These are phyloP conservation scores for Pichia sp. DNA, from an alignment of 1,139 yeast genomes.

Conservation along the genomic window DNA sequence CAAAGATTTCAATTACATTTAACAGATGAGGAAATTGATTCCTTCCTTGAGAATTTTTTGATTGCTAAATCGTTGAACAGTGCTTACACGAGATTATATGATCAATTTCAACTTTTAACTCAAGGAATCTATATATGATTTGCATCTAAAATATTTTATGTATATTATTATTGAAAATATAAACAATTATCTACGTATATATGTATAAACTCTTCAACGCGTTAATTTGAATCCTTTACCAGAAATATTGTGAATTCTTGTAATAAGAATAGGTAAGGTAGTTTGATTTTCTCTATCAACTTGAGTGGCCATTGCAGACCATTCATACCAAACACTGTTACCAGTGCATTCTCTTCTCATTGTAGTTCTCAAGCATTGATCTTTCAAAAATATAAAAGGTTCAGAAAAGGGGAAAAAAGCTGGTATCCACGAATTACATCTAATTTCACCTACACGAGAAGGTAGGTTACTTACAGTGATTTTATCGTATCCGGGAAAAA, in stretches of 20 bases:
- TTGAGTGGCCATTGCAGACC: constrained; percentile 36
- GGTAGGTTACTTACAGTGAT: constrained; percentile 44
- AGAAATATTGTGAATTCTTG: constrained; percentile 37
- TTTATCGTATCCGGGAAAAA: constrained; percentile 41
- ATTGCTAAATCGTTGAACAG: constrained; percentile 83
- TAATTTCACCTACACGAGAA: constrained; percentile 10
- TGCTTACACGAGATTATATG: constrained; percentile 83
- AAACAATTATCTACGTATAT: background rate
- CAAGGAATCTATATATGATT: constrained; percentile 75
- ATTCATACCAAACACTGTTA: constrained; percentile 61
- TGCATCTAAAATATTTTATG: background rate
- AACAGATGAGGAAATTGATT: constrained; percentile 64
- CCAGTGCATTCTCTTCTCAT: constrained; percentile 34
- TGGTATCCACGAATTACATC: constrained; percentile 61
- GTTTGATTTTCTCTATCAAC: constrained; percentile 19
- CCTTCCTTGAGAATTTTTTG: constrained; percentile 65
- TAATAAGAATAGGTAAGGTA: constrained; percentile 37
- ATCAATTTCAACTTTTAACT: constrained; percentile 86
- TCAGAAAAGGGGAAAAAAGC: constrained; percentile 59
- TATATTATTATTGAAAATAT: background rate
- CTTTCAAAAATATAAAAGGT: constrained; percentile 45
- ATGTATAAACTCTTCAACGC: background rate
- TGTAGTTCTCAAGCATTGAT: constrained; percentile 43
- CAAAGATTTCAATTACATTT: constrained; percentile 78
- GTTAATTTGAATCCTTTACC: constrained; percentile 28